Conservation (phyloP, 805 yeast species). For the Kodamaea hsintzibuensis region DNA sequence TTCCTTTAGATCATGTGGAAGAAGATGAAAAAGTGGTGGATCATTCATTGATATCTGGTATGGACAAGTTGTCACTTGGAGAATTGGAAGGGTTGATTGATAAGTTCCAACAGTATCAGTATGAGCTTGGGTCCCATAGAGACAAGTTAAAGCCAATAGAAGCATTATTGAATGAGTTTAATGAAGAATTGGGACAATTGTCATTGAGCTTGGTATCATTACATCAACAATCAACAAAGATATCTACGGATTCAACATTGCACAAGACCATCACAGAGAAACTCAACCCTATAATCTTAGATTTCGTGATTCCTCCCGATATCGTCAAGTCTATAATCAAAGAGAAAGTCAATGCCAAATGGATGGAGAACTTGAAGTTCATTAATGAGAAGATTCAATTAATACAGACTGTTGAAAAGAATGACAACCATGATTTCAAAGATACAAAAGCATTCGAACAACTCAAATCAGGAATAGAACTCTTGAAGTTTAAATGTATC, state of each 20-base stretch:
- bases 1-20: slow-evolving; percentile 9
- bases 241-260: slow-evolving; percentile 27
- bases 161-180: slow-evolving; percentile 55
- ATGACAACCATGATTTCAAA: slow-evolving; percentile 17
- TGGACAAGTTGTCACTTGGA: background rate
- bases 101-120: slow-evolving; percentile 11
- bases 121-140: slow-evolving; percentile 28
- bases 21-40: background rate
- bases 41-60: background rate
- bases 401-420: slow-evolving; percentile 37
- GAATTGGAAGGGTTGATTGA: slow-evolving; percentile 4
- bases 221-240: slow-evolving; percentile 34
- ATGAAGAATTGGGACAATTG: slow-evolving; percentile 43
- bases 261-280: slow-evolving; percentile 36
- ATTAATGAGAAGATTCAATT: slow-evolving; percentile 59
- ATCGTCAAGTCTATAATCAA: slow-evolving; percentile 57
- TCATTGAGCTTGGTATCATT: slow-evolving; percentile 33
- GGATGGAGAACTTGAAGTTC: slow-evolving; percentile 68
- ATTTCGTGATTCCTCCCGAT: slow-evolving; percentile 73
- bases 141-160: slow-evolving; percentile 51
- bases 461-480: slow-evolving; percentile 40
- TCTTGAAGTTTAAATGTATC: slow-evolving; percentile 60
- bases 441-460: slow-evolving; percentile 29
- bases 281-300: slow-evolving; percentile 75
- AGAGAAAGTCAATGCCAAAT: slow-evolving; percentile 56